Conservation (phyloP, 2,329 filamentous ascomycete genomes). For the Beauveria medogensis region DNA sequence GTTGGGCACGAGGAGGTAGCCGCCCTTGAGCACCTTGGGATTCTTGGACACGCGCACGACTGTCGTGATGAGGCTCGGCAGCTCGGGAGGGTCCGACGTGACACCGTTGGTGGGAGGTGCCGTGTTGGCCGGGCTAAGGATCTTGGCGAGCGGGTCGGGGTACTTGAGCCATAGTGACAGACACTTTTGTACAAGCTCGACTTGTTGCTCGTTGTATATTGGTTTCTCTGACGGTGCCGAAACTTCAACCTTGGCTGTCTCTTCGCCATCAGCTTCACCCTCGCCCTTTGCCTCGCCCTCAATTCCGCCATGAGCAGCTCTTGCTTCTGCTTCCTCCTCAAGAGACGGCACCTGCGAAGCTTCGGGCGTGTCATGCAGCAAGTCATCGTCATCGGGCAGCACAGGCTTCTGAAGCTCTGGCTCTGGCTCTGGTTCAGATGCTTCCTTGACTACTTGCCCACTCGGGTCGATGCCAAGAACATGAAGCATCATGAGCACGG, state of each 20-base stretch:
- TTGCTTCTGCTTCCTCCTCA: constrained; percentile 20
- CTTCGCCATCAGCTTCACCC: constrained; percentile 17
- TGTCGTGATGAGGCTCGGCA: constrained; percentile 63
- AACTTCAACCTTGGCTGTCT: constrained; percentile 16
- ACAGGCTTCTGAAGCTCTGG: constrained; percentile 29
- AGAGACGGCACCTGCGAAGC: constrained; percentile 36
- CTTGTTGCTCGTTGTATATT: constrained; percentile 40
- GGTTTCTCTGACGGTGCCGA: constrained; percentile 18
- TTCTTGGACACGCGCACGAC: constrained; percentile 77
- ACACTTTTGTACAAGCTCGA: constrained; percentile 43
- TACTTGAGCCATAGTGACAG: constrained; percentile 58
- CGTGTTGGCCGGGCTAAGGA: constrained; percentile 54
- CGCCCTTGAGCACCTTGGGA: constrained; percentile 70
- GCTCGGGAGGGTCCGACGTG: constrained; percentile 35
- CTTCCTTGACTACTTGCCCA: constrained; percentile 23
- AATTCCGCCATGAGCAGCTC: constrained; percentile 14
- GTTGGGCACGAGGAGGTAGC: constrained; percentile 80
- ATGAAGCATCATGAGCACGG: constrained; percentile 57
- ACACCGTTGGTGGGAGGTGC: constrained; percentile 60
- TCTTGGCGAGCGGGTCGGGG: constrained; percentile 46
- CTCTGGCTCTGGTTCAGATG: constrained; percentile 25
- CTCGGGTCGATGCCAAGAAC: constrained; percentile 43
- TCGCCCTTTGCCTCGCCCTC: constrained; percentile 14
- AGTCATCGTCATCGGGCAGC: constrained; percentile 46
- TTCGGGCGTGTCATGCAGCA: constrained; percentile 50